Evolutionary conservation across 2,329 filamentous ascomycete genomes (phyloP).

Genomic region (Fusarium pseudonygamai): DNA sequence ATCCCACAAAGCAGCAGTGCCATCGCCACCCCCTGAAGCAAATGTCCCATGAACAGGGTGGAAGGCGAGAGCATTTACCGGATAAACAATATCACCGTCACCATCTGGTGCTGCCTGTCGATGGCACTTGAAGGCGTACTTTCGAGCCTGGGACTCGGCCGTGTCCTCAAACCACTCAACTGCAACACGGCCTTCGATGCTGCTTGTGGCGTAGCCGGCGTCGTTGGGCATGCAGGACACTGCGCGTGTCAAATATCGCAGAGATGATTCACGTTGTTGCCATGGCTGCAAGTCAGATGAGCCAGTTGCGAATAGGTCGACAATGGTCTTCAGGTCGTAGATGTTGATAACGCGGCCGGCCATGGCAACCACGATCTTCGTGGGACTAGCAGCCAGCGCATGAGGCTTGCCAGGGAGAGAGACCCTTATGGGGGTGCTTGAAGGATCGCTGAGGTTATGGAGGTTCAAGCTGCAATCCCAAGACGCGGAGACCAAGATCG

Average conservation of each 20-base stretch:
- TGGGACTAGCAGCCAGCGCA: slow-evolving; percentile 78
- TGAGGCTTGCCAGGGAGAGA: slow-evolving; percentile 87
- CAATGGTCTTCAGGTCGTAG: slow-evolving; percentile 82
- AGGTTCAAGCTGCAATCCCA: slow-evolving; percentile 95
- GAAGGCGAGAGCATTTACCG: slow-evolving; percentile 89
- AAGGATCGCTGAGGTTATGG: slow-evolving; percentile 69
- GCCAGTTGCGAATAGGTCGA: slow-evolving; percentile 59
- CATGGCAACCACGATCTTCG: slow-evolving; percentile 96
- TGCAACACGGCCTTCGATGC: slow-evolving; percentile 93
- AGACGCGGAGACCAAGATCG: slow-evolving; percentile 85
- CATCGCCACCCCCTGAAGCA: slow-evolving; percentile 88
- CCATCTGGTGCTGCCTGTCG: slow-evolving; percentile 74
- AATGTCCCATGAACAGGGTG: slow-evolving; percentile 87
- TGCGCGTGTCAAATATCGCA: slow-evolving; percentile 95
- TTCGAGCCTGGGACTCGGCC: slow-evolving; percentile 85
- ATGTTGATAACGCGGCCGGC: slow-evolving; percentile 92
- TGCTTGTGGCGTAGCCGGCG: slow-evolving; percentile 89
- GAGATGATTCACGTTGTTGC: slow-evolving; percentile 91
- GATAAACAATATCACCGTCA: slow-evolving; percentile 83
- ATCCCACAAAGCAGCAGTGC: slow-evolving; percentile 93
- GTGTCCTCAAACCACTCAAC: slow-evolving; percentile 98
- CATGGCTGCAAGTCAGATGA: slow-evolving; percentile 74
- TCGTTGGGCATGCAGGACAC: slow-evolving; percentile 98
- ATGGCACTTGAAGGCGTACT: slow-evolving; percentile 99
- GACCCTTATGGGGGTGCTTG: slow-evolving; percentile 68